Base-by-base conservation (phyloP, 352 stramenopile genomes). In the Globisporangium recalcitrans region DNA sequence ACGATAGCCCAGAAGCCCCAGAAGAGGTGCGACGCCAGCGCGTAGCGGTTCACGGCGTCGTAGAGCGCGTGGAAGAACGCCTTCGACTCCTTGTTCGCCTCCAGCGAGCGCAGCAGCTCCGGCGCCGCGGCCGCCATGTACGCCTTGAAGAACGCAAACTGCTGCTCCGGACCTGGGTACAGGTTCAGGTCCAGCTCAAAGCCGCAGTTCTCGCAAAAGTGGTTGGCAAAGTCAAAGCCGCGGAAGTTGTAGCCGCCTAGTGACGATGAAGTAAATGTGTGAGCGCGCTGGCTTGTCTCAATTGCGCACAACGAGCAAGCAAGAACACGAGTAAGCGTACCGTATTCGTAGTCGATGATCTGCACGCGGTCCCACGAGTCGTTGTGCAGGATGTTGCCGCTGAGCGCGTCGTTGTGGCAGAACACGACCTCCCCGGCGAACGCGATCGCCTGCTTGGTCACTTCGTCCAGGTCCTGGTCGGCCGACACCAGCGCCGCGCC, bases 291-390 rank as follows among this genome's bases (percentile, higher is more conserved):
- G 38, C 19, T 21, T n/a, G 38, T n/a, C 21, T 44, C 38, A 8
- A 21, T 44, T 44, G 38, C 38, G 14, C 38, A 44, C 8, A 21
- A 60, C 26, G 24, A 24, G 11, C 19, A 52, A 14, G 14, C 19
- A 52, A 14, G 32, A 26, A 31, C 1, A 24, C 5, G 21, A 22
- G 6, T 22, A 31, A n/a, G 38, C 53, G 26, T 21, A 67, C 62
- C 62, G 69, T 98, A 98, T 75, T 98, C 93, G 73, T 97, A 98
- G 77, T 98, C 93, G 65, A 98, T 98, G 67, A 98, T 90, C 74
- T 94, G 88, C 51, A 98, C 85, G 38, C 86, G 85, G 63, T 86
- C 72, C 78, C 86, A 92, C 40, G 68, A 63, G 32, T 85, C 75
- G 65, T 83, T 88, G 71, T 91, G 76, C 51, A 95, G 62, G 52